phyloP scores from a whole-genome alignment of 257 asterid genomes.

The Petunia axillaris region DNA sequence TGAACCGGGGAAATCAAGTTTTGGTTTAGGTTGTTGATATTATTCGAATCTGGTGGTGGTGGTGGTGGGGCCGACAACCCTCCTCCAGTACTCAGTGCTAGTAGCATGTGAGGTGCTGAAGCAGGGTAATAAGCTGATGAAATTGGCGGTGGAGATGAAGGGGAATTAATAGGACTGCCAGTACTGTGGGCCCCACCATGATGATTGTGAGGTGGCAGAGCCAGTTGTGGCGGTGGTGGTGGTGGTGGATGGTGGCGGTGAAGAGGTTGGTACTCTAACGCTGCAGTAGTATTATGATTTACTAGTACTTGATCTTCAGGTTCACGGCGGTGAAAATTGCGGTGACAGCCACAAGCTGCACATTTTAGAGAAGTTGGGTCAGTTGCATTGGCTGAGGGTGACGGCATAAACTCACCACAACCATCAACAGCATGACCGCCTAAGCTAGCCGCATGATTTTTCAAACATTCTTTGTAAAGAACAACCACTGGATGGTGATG shows the following conservation, averaged over 20 bases:
- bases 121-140: slow-evolving; percentile 55
- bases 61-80: slow-evolving; percentile 18
- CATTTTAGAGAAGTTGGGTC: slow-evolving; percentile 92
- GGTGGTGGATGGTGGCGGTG: slow-evolving; percentile 35
- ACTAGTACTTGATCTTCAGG: slow-evolving; percentile 62
- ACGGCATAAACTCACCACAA: slow-evolving; percentile 95
- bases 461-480: slow-evolving; percentile 82
- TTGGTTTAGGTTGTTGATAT: too few relatives aligned
- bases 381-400: slow-evolving; percentile 57
- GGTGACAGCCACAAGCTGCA: slow-evolving; percentile 99
- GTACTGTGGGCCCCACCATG: slow-evolving; percentile 29
- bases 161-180: slow-evolving; percentile 35
- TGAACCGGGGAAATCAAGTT: slow-evolving; percentile 3
- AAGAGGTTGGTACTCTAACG: slow-evolving; percentile 59
- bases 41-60: too few relatives aligned
- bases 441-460: slow-evolving; percentile 85
- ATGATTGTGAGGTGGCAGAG: too few relatives aligned
- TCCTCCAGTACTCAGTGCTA: slow-evolving; percentile 47
- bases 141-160: slow-evolving; percentile 39
- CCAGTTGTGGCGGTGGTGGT: slow-evolving; percentile 22
- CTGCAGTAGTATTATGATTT: slow-evolving; percentile 47
- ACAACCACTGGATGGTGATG: slow-evolving; percentile 59
- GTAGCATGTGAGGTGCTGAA: slow-evolving; percentile 59
- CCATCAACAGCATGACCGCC: slow-evolving; percentile 98
- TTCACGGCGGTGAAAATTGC: slow-evolving; percentile 97